phyloP scores from a whole-genome alignment of 2,329 filamentous ascomycete species.

The Aaosphaeria pasadenensis region DNA sequence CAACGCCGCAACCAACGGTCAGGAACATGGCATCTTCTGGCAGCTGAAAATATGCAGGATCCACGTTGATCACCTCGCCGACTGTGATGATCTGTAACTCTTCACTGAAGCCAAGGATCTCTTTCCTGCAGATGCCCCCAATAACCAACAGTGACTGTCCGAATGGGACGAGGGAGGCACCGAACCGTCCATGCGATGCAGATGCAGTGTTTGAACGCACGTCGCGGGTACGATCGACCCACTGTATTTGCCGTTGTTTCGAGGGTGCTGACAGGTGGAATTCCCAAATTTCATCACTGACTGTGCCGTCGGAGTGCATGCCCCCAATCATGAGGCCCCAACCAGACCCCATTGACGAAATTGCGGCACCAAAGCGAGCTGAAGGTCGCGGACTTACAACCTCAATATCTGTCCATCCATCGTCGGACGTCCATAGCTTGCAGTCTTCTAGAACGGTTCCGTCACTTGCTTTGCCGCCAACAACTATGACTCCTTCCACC shows the following conservation, averaged over 20 bases:
- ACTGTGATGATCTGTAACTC: constrained; percentile 24
- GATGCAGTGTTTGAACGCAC: constrained; percentile 13
- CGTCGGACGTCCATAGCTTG: constrained; percentile 44
- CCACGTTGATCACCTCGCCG: constrained; percentile 11
- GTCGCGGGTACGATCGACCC: constrained; percentile 27
- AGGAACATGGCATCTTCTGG: constrained; percentile 51
- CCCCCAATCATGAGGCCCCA: constrained; percentile 72
- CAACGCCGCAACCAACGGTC: constrained; percentile 65
- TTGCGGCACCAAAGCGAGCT: constrained; percentile 56
- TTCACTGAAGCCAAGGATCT: constrained; percentile 21
- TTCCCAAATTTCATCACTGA: constrained; percentile 61
- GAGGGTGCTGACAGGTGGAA: constrained; percentile 53
- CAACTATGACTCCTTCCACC: constrained; percentile 40
- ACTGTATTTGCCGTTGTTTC: constrained; percentile 19
- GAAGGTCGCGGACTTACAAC: constrained; percentile 37
- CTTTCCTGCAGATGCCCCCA: constrained; percentile 47
- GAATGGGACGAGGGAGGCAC: constrained; percentile 50
- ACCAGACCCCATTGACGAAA: constrained; percentile 39
- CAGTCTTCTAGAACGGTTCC: constrained; percentile 43
- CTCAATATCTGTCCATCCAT: constrained; percentile 51
- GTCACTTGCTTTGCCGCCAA: constrained; percentile 45
- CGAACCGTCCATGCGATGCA: constrained; percentile 44
- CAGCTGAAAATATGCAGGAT: constrained; percentile 14
- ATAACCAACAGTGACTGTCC: constrained; percentile 48
- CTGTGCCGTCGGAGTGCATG: constrained; percentile 60